phyloP scores from a whole-genome alignment of 2,329 filamentous ascomycete genomes.

The Scytalidium sp. region DNA sequence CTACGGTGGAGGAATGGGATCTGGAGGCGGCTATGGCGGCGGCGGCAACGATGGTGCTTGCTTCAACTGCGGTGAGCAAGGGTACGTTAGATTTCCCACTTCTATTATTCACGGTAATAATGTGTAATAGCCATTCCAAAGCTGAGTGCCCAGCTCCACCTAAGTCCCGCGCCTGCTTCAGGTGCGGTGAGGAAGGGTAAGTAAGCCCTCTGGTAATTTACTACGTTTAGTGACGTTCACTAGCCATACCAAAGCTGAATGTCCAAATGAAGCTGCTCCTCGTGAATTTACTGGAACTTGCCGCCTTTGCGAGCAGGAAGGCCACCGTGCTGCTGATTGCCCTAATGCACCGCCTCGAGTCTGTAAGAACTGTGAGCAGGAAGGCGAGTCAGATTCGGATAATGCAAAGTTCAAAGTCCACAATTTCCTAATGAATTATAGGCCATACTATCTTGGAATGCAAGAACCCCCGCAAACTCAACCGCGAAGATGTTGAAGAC shows the following conservation, averaged over 20 bases:
- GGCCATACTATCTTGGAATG: conserved; percentile 57
- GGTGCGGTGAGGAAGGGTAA: conserved; percentile 61
- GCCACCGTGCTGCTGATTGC: conserved; percentile 60
- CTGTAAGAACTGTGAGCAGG: conserved; percentile 61
- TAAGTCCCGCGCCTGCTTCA: conserved; percentile 31
- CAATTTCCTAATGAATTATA: conserved; percentile 22
- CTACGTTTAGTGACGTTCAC: conserved; percentile 10
- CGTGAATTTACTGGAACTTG: conserved; percentile 54
- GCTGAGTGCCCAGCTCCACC: conserved; percentile 20
- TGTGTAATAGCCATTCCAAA: conserved; percentile 10
- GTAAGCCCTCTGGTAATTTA: conserved; percentile 33
- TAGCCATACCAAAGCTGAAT: conserved; percentile 62
- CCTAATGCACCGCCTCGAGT: conserved; percentile 52
- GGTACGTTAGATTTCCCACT: conserved; percentile 29
- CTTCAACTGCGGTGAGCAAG: conserved; percentile 58
- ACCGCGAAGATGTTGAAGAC: conserved; percentile 47
- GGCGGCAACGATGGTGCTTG: conserved; percentile 43
- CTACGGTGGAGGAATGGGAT: conserved; percentile 7
- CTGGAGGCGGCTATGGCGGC: conserved; percentile 8
- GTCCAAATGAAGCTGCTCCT: conserved; percentile 49
- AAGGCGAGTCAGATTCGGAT: conserved; percentile 41
- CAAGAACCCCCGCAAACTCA: conserved; percentile 56
- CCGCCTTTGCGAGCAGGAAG: conserved; percentile 50
- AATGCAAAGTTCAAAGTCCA: background rate
- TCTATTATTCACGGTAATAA: conserved; percentile 1